Evolutionary conservation across 108 stramenopile species (phyloP), one percentile per base, ranked within the genome.

Genomic region (Schizochytrium sp.): DNA sequence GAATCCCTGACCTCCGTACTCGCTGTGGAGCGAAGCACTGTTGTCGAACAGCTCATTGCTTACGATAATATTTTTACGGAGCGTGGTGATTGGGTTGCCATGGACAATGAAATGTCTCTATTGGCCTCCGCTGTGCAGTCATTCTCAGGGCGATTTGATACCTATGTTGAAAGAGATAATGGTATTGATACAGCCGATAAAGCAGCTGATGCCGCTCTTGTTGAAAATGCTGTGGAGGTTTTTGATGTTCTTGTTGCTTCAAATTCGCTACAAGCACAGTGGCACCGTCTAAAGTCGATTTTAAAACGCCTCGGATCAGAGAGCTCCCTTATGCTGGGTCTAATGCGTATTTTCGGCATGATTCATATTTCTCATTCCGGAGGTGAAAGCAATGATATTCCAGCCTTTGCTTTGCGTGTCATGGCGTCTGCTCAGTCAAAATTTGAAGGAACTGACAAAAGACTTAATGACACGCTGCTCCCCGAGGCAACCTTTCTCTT

Each of bases 21-120:
- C 15, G 76, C 76, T 8, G 76, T 83, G n/a, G 76, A 83, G 47
- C 76, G 76, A 40, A 83, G 76, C 53, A 55, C 76, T 56, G 76
- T 83, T 10, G 76, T 83, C 28, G 76, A 83, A 40, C 76, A 83
- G 76, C 76, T 83, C 12, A 10, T 40, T n/a, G 40, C 40, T 7
- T 83, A 83, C 47, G 76, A 83, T n/a, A 55, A 83, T 53, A 28
- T 83, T 10, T 83, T 83, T 42, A 53, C 50, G 15, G 5, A 10
- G 10, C 2, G 55, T 10, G 53, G 53, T 0, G 50, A 83, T 38
- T 83, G 76, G 76, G 5, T 28, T 38, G 76, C 76, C 12, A 49
- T 83, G 76, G 76, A 83, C 15, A 47, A 83, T n/a, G 76, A 83
- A 49, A 55, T 83, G 50, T 5, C 13, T 8, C 47, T 83, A 10